phyloP scores from a whole-genome alignment of 2,329 filamentous ascomycete genomes.

The Rasamsonia emersonii region DNA sequence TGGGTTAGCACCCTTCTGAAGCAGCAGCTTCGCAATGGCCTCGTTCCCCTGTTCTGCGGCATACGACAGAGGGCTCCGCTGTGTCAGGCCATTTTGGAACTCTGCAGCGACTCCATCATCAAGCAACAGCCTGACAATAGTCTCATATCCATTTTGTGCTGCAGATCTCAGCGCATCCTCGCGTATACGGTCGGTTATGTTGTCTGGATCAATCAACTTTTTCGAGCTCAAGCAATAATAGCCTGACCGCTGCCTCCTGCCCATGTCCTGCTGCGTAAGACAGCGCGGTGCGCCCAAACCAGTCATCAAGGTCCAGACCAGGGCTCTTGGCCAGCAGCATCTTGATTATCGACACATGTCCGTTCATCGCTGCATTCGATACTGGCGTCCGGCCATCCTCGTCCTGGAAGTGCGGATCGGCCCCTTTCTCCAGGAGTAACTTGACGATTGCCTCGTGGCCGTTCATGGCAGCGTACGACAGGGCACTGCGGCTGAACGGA shows the following conservation, averaged over 20 bases:
- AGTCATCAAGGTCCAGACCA: too few species aligned
- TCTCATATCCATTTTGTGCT: neutral
- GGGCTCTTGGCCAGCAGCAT: too few species aligned
- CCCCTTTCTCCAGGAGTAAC: conserved; percentile 7
- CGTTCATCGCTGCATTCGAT: too few species aligned
- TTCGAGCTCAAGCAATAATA: too few species aligned
- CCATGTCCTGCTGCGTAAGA: neutral
- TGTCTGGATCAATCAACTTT: neutral
- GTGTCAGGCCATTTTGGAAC: neutral
- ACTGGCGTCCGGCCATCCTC: conserved; percentile 9
- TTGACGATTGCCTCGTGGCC: too few species aligned
- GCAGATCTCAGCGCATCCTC: neutral
- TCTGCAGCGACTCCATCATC: conserved; percentile 1
- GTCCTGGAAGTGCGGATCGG: conserved; percentile 4
- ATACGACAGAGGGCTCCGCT: conserved; percentile 7
- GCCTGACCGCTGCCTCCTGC: neutral
- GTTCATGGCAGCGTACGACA: too few species aligned
- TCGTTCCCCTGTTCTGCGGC: neutral
- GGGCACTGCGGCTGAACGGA: too few species aligned
- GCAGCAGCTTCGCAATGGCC: neutral
- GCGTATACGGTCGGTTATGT: neutral
- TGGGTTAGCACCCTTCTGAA: neutral
- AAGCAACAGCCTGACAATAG: conserved; percentile 1
- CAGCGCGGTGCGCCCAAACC: neutral
- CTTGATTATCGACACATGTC: too few species aligned